Evolutionary conservation across 208 protist species (phyloP).

Genomic region (Crithidia thermophila): DNA sequence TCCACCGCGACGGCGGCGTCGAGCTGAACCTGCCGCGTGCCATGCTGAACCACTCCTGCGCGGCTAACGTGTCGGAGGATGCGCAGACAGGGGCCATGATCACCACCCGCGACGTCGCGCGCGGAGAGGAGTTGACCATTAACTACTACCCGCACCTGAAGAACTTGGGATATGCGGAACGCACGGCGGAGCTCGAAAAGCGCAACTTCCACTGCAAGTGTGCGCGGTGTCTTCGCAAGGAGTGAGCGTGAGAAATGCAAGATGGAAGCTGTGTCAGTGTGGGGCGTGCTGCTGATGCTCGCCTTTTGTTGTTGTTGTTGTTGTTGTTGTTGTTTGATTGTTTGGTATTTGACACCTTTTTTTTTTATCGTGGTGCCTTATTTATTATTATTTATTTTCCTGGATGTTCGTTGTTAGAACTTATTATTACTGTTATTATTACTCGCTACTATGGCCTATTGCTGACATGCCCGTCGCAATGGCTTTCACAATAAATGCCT

Average conservation of each 20-base stretch:
- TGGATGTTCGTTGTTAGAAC: too few species aligned
- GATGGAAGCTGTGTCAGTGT: background rate
- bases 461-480: too few species aligned
- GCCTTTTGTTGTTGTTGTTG: too few species aligned
- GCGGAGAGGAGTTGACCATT: slow-evolving; percentile 69
- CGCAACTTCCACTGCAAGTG: slow-evolving; percentile 70
- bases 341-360: too few species aligned
- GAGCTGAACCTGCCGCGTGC: slow-evolving; percentile 69
- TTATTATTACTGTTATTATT: too few species aligned
- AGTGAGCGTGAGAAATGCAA: background rate
- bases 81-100: slow-evolving; percentile 45
- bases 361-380: too few species aligned
- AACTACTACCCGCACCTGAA: slow-evolving; percentile 85
- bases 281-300: too few species aligned
- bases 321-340: too few species aligned
- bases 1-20: slow-evolving; percentile 59
- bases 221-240: slow-evolving; percentile 38
- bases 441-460: too few species aligned
- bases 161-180: slow-evolving; percentile 50
- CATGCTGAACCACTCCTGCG: slow-evolving; percentile 88
- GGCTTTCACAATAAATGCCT: too few species aligned
- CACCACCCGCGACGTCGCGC: slow-evolving; percentile 48
- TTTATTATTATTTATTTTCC: too few species aligned
- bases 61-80: slow-evolving; percentile 75
- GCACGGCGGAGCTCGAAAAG: slow-evolving; percentile 51